phyloP scores from a whole-genome alignment of 805 yeast genomes.

The Candida rishiriensis region DNA sequence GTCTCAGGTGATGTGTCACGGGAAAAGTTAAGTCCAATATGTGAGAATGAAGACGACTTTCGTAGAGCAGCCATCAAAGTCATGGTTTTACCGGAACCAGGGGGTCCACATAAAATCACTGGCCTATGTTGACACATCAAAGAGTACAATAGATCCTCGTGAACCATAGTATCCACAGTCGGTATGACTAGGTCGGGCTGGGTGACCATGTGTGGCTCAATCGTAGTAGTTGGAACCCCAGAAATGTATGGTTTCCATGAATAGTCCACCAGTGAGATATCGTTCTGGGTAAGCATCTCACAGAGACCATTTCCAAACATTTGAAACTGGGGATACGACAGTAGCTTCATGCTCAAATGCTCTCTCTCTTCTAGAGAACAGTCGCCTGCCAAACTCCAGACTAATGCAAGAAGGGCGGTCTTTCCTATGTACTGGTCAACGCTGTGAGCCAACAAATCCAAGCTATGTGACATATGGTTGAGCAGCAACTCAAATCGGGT shows the following conservation, averaged over 20 bases:
- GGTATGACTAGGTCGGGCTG: conserved; percentile 67
- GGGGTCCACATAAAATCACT: conserved; percentile 85
- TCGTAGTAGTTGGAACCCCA: conserved; percentile 36
- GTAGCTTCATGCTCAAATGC: conserved; percentile 31
- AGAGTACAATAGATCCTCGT: conserved; percentile 56
- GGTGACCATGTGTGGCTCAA: conserved; percentile 57
- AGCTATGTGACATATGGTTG: conserved; percentile 15
- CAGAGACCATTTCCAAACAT: conserved; percentile 1
- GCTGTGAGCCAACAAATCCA: conserved; percentile 25
- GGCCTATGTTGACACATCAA: conserved; percentile 55
- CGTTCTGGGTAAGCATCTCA: conserved; percentile 35
- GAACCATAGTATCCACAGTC: conserved; percentile 70
- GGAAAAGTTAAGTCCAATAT: conserved; percentile 75
- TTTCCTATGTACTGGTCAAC: conserved; percentile 29
- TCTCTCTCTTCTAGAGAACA: conserved; percentile 35
- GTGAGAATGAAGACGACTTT: conserved; percentile 49
- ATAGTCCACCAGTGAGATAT: conserved; percentile 40
- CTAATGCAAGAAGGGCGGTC: conserved; percentile 34
- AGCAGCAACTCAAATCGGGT: conserved; percentile 31
- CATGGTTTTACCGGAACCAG: conserved; percentile 98
- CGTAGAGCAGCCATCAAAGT: conserved; percentile 66
- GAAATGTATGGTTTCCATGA: conserved; percentile 41
- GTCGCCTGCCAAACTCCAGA: conserved; percentile 71
- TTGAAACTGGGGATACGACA: conserved; percentile 17
- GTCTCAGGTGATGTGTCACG: conserved; percentile 67